Base-by-base conservation (phyloP, 257 asterid species). In the Petunia secreta region DNA sequence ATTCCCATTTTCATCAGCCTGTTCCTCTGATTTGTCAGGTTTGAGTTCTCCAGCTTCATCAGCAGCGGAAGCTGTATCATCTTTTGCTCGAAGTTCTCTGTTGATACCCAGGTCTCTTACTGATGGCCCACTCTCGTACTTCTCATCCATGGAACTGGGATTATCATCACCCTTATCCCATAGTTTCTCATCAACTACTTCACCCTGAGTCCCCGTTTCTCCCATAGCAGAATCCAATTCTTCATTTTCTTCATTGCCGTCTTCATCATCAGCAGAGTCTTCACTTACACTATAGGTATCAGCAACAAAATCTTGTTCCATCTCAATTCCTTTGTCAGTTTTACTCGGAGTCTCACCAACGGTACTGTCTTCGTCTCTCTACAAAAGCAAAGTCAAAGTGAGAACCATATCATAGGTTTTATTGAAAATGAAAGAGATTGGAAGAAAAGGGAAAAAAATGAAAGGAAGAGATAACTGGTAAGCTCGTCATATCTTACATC, bases 211-310 rank as follows among this genome's bases (percentile, higher is more conserved):
- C 41, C 99, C 98, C 60, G 89, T 90, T 80, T 91, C 91, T 46
- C 99, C 99, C 89, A 96, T 84, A 81, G 91, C 93, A 69, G 94
- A 89, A n/a, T 96, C 98, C 81, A 89, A 75, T 79, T 90, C 90
- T 86, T 87, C 94, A 74, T 91, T 94, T 83, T 83, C 89, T 68
- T 83, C 80, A 74, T 79, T 87, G n/a, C 87, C 93, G 40, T 80
- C 84, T 44, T 88, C 90, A 65, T 92, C 98, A 63, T 88, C 91
- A 55, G 81, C 97, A 39, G 96, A 86, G 77, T 92, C 98, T 84
- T 91, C 97, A 80, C 97, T 92, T 57, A 92, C 90, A 81, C 96
- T 92, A 79, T 79, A 85, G 11, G 90, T 84, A 69, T 88, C 91
- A 78, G 86, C 98, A 57, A 76, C 82, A 64, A 96, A 91, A 81